Evolutionary conservation across 208 protist species (phyloP).

Genomic region (Zelonia costaricensis): DNA sequence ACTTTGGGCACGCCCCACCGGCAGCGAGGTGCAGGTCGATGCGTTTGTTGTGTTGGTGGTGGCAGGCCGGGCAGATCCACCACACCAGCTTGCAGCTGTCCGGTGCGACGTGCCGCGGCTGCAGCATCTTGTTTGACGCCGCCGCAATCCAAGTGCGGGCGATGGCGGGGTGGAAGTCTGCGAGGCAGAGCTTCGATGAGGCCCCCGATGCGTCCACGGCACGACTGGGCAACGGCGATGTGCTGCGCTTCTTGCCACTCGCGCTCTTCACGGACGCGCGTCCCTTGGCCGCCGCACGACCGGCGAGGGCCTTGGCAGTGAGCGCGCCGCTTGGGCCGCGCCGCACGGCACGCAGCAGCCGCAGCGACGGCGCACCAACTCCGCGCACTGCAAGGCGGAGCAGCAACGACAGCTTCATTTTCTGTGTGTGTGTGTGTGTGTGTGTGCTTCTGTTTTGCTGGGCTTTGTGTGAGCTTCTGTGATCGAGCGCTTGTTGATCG

Average conservation of each 20-base stretch:
- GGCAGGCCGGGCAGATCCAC: constrained; percentile 74
- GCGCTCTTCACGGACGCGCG: neutral
- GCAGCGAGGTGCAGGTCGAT: constrained; percentile 77
- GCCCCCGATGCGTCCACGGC: neutral
- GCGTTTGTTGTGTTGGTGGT: constrained; percentile 61
- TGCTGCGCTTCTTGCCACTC: neutral
- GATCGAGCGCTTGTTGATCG: constrained; percentile 43
- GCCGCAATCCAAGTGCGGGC: constrained; percentile 69
- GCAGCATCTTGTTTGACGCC: constrained; percentile 79
- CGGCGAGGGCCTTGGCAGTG: neutral
- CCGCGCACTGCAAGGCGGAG: too few relatives aligned
- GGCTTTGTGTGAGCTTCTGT: neutral
- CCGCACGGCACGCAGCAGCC: constrained; percentile 6
- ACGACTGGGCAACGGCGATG: too few relatives aligned
- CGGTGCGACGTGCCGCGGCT: constrained; percentile 76
- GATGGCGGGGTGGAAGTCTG: constrained; percentile 63
- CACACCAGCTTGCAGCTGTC: constrained; percentile 72
- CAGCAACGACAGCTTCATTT: neutral
- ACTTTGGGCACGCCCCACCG: constrained; percentile 73
- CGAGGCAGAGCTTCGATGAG: constrained; percentile 28
- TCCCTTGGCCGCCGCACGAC: neutral
- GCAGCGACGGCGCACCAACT: too few relatives aligned
- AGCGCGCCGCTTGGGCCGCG: too few relatives aligned
- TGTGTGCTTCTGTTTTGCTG: neutral
- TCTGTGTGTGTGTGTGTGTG: neutral